phyloP scores from a whole-genome alignment of 139 green algal genomes.

The Auxenochlorella protothecoides region DNA sequence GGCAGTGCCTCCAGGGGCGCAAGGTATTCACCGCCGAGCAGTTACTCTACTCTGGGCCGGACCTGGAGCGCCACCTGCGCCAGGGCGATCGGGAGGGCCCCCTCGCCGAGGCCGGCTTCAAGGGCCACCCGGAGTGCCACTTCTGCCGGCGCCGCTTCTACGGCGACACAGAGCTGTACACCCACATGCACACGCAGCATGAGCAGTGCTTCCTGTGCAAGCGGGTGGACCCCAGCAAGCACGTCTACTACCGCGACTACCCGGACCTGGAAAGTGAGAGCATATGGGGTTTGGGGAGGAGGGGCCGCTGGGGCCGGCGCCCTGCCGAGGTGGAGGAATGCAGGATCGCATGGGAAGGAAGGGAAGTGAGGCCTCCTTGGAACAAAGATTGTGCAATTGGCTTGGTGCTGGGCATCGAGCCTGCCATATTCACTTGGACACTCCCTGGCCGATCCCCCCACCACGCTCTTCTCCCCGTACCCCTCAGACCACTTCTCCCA shows the following conservation, averaged over 20 bases:
- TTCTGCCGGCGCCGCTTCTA: conserved; percentile 80
- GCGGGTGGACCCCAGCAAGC: conserved; percentile 47
- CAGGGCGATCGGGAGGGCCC: conserved; percentile 61
- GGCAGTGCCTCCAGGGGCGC: conserved; percentile 1
- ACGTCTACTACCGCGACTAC: conserved; percentile 88
- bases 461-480: too few relatives aligned
- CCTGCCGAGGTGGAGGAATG: too few relatives aligned
- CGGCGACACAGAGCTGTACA: conserved; percentile 78
- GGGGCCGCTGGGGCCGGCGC: too few relatives aligned
- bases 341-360: too few relatives aligned
- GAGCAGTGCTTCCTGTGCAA: conserved; percentile 85
- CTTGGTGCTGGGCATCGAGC: too few relatives aligned
- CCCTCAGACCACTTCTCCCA: conserved; percentile 67
- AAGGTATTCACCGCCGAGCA: conserved; percentile 89
- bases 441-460: too few relatives aligned
- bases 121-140: conserved; percentile 69
- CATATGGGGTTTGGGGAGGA: too few relatives aligned
- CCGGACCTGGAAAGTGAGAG: conserved; percentile 56
- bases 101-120: conserved; percentile 78
- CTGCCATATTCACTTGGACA: too few relatives aligned
- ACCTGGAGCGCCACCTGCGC: conserved; percentile 68
- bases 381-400: too few relatives aligned
- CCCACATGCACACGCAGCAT: conserved; percentile 82
- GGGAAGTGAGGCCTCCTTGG: too few relatives aligned
- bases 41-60: conserved; percentile 66